phyloP scores from a whole-genome alignment of 2,329 filamentous ascomycete species.

The Talaromyces marneffei region DNA sequence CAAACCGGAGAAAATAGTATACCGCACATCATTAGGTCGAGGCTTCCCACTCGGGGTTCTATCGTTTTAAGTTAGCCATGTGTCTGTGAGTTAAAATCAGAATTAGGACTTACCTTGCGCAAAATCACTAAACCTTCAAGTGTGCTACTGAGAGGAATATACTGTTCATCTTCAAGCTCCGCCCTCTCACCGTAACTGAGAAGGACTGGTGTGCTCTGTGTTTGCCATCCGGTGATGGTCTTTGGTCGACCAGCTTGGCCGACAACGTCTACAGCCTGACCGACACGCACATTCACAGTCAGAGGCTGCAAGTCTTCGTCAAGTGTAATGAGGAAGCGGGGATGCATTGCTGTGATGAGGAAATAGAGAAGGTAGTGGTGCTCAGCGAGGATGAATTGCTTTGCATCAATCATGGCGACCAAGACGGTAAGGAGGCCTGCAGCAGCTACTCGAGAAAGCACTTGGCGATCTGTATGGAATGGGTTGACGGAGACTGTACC shows the following conservation, averaged over 20 bases:
- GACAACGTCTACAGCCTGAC: slow-evolving; percentile 96
- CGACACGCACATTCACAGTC: slow-evolving; percentile 92
- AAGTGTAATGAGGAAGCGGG: slow-evolving; percentile 90
- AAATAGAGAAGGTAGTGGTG: slow-evolving; percentile 95
- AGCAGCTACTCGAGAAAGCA: slow-evolving; percentile 84
- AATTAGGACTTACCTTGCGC: slow-evolving; percentile 67
- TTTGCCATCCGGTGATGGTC: slow-evolving; percentile 99
- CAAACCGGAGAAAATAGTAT: background rate
- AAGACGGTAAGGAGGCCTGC: slow-evolving; percentile 85
- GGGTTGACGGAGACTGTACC: slow-evolving; percentile 92
- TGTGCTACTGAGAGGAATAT: slow-evolving; percentile 82
- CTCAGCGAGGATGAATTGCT: slow-evolving; percentile 68
- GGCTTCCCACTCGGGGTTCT: slow-evolving; percentile 45
- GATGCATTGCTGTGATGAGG: slow-evolving; percentile 93
- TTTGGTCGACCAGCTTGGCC: slow-evolving; percentile 95
- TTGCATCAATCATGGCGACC: slow-evolving; percentile 90
- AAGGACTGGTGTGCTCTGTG: slow-evolving; percentile 95
- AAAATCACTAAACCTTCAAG: slow-evolving; percentile 94
- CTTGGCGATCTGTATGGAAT: slow-evolving; percentile 98
- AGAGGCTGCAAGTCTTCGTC: slow-evolving; percentile 92
- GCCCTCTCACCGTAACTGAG: slow-evolving; percentile 92
- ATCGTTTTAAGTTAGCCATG: slow-evolving; percentile 22
- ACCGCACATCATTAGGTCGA: slow-evolving; percentile 26
- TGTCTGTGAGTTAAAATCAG: background rate
- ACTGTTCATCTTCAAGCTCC: slow-evolving; percentile 96